These are phyloP conservation scores for Amanita jacksonii DNA, from an alignment of 768 basidiomycete species.

Conservation along the genomic window DNA sequence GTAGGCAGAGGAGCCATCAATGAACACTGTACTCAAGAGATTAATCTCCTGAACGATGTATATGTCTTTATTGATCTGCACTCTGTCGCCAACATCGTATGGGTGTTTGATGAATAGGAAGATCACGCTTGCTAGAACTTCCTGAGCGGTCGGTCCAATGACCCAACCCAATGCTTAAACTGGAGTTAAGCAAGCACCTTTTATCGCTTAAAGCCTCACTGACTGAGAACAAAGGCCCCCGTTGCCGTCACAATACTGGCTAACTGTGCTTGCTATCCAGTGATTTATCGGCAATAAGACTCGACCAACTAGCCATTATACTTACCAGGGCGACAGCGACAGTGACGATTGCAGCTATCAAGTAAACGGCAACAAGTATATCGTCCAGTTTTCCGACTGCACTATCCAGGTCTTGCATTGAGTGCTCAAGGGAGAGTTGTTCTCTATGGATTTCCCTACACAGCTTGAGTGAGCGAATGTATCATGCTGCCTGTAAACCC, in stretches of 20 bases:
- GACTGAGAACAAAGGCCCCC: slow-evolving; percentile 46
- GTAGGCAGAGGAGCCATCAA: slow-evolving; percentile 45
- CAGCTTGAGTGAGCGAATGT: no score
- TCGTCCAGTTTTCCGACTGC: slow-evolving; percentile 82
- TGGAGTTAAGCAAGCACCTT: no score
- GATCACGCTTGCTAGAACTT: slow-evolving; percentile 78
- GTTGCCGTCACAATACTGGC: slow-evolving; percentile 69
- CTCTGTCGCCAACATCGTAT: slow-evolving; percentile 74
- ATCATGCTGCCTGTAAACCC: no score
- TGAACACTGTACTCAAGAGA: slow-evolving; percentile 67
- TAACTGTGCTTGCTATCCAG: slow-evolving; percentile 66
- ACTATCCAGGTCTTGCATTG: slow-evolving; percentile 84
- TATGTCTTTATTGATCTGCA: slow-evolving; percentile 38
- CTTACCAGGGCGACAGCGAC: slow-evolving; percentile 72
- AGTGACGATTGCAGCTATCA: slow-evolving; percentile 63
- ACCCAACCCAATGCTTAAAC: slow-evolving; percentile 81
- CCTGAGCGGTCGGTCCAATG: slow-evolving; percentile 71
- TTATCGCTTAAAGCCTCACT: no score
- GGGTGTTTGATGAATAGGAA: slow-evolving; percentile 87
- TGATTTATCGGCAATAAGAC: no score
- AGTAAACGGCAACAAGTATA: slow-evolving; percentile 76
- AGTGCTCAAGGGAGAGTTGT: slow-evolving; percentile 75
- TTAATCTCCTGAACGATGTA: slow-evolving; percentile 88
- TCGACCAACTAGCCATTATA: slow-evolving; percentile 13
- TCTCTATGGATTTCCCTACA: slow-evolving; percentile 75